Evolutionary conservation across 2,329 filamentous ascomycete species (phyloP), one percentile per base, ranked within the genome.

Genomic region (Emmonsia crescens): DNA sequence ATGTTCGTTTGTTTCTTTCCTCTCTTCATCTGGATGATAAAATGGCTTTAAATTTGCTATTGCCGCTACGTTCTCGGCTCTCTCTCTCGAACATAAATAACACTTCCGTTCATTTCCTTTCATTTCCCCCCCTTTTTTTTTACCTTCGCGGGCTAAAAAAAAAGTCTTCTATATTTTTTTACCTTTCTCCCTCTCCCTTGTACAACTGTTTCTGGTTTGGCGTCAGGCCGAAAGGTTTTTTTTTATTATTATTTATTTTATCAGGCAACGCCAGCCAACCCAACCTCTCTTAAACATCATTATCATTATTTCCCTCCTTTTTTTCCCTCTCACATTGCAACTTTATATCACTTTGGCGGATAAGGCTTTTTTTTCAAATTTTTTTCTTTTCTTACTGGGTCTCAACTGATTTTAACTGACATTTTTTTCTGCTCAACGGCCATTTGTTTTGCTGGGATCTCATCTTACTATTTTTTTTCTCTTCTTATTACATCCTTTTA

Each of bases 331-430:
- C 62, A 55, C 62, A 55, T 58, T 21, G 54, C 38, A 48, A 33
- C 42, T 19, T 33, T 5, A 48, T 46, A 59, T 49, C 46, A 29
- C 38, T 49, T 51, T 38, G 42, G 31, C 29, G 57, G 56, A 54
- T 49, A 40, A 44, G 60, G 38, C 44, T 56, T 63, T 58, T 29
- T 62, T 60, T 56, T 59, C 61, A 59, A n/a, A n/a, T n/a, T n/a
- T 54, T 36, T 46, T 58, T 48, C 46, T 31, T 54, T 54, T 54
- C 49, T 38, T 62, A 62, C 52, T 64, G 61, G 62, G 57, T 60
- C 44, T 63, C 52, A 38, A 60, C 62, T 49, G 21, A 48, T 61
- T 57, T 62, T 60, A 21, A 60, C 55, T 57, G 33, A 60, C 59
- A 59, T 56, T 57, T 46, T 21, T 56, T 48, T 42, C 8, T 55